Conservation (phyloP, 169 alveolate species). For the Plasmodium yoelii region DNA sequence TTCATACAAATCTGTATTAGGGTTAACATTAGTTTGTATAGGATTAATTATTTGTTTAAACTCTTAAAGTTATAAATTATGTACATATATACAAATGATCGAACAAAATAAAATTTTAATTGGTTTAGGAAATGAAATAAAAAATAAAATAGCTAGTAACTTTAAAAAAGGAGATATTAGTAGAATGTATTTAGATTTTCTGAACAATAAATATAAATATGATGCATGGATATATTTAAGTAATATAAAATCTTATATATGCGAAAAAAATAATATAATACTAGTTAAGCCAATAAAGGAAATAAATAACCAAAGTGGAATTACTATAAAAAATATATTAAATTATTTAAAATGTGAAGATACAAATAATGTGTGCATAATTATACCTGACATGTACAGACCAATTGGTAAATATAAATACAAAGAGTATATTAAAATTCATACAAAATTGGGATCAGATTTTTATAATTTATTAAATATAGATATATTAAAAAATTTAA, state of each 20-base stretch:
- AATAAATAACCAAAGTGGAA: slow-evolving; percentile 10
- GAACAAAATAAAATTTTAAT: slow-evolving; percentile 17
- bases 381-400: slow-evolving; percentile 70
- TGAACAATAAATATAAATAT: slow-evolving; percentile 30
- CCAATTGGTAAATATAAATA: slow-evolving; percentile 67
- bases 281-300: slow-evolving; percentile 51
- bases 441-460: slow-evolving; percentile 53
- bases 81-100: slow-evolving; percentile 5
- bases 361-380: slow-evolving; percentile 47
- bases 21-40: slow-evolving; percentile 8
- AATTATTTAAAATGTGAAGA: slow-evolving; percentile 44
- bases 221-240: slow-evolving; percentile 61
- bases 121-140: slow-evolving; percentile 61
- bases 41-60: slow-evolving; percentile 38
- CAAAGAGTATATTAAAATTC: slow-evolving; percentile 42
- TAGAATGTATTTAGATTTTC: slow-evolving; percentile 37
- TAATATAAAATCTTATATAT: slow-evolving; percentile 39
- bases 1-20: slow-evolving; percentile 43
- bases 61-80: not conserved
- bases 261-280: slow-evolving; percentile 36
- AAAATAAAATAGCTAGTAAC: not conserved
- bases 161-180: slow-evolving; percentile 52
- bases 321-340: slow-evolving; percentile 47
- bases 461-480: slow-evolving; percentile 59
- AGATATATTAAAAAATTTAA: slow-evolving; percentile 43